These are phyloP conservation scores for Kernera saxatilis DNA, from an alignment of 345 rosid genomes.

Conservation along the genomic window DNA sequence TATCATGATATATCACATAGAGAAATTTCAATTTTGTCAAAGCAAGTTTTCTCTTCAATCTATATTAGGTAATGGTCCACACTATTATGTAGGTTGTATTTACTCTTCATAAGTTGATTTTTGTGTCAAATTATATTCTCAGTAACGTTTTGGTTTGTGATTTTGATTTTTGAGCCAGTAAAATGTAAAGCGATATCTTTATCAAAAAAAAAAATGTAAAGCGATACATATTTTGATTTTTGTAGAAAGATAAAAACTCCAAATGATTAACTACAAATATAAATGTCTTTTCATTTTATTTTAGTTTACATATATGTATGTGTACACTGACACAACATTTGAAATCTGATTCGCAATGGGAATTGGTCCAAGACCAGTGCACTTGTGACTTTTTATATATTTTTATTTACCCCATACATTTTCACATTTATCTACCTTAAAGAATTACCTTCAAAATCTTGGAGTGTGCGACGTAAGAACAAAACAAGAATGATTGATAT, in stretches of 20 bases:
- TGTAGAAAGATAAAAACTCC: background rate
- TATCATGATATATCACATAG: too few species aligned
- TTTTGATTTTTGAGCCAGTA: background rate
- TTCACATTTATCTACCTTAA: constrained; percentile 14
- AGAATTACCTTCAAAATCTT: background rate
- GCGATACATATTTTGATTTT: too few species aligned
- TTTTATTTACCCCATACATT: constrained; percentile 11
- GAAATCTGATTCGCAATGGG: constrained; percentile 49
- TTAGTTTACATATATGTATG: background rate
- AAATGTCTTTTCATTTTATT: background rate
- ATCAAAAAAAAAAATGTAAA: too few species aligned
- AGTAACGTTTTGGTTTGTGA: background rate
- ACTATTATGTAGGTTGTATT: too few species aligned
- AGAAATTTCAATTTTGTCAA: too few species aligned
- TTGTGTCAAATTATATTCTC: background rate
- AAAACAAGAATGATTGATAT: background rate
- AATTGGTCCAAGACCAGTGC: constrained; percentile 81
- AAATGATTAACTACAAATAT: background rate
- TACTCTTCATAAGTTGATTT: too few species aligned
- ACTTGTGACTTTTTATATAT: constrained; percentile 23
- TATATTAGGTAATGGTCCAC: too few species aligned
- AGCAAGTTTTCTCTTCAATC: too few species aligned
- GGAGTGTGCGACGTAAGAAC: constrained; percentile 9
- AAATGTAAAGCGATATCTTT: too few species aligned
- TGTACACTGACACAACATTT: constrained; percentile 24